Evolutionary conservation across 768 basidiomycete genomes (phyloP).

Genomic region (Mycena belliarum): DNA sequence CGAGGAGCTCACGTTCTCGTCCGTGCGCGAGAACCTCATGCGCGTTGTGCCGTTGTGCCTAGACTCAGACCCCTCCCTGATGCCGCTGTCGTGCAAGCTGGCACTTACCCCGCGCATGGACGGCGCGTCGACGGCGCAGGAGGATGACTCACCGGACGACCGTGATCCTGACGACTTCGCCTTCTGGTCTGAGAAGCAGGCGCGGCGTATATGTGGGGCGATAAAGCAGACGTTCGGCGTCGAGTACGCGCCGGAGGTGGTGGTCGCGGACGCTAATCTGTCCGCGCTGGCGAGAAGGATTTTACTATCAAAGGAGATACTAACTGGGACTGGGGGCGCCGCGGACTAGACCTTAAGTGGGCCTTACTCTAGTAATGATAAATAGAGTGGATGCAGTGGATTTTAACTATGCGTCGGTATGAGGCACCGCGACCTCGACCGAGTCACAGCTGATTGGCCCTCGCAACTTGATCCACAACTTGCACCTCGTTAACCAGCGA

Average conservation of each 20-base stretch:
- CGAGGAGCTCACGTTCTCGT: conserved; percentile 56
- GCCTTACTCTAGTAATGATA: background rate
- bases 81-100: conserved; percentile 68
- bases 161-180: conserved; percentile 90
- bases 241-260: conserved; percentile 86
- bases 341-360: background rate
- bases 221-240: conserved; percentile 84
- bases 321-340: conserved; percentile 28
- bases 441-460: conserved; percentile 13
- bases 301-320: conserved; percentile 69
- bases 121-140: conserved; percentile 20
- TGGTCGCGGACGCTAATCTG: conserved; percentile 93
- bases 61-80: conserved; percentile 80
- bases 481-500: conserved; percentile 22
- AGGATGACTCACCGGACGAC: conserved; percentile 34
- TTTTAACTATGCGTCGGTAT: background rate
- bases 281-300: conserved; percentile 83
- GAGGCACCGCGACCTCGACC: too few relatives aligned
- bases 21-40: conserved; percentile 66
- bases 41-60: conserved; percentile 84
- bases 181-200: conserved; percentile 91
- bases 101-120: conserved; percentile 24
- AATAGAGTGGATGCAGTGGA: background rate
- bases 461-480: conserved; percentile 21
- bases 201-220: conserved; percentile 80